Evolutionary conservation across 768 basidiomycete genomes (phyloP).

Genomic region (Trametes cinnabarina): DNA sequence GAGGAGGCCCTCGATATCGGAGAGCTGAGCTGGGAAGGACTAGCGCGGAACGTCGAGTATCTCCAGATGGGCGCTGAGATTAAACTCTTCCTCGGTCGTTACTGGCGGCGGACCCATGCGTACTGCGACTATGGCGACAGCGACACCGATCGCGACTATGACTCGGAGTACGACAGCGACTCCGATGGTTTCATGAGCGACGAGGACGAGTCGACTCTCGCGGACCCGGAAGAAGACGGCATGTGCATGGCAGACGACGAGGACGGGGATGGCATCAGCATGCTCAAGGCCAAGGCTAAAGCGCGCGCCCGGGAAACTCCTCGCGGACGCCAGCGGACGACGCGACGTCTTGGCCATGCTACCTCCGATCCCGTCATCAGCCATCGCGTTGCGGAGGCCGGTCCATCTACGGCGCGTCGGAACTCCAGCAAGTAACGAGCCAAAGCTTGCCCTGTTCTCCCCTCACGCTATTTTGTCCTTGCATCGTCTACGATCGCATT

Average conservation of each 20-base stretch:
- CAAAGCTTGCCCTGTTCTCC: not conserved
- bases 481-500: not conserved
- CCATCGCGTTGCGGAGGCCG: slow-evolving; percentile 16
- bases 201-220: slow-evolving; percentile 23
- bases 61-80: slow-evolving; percentile 74
- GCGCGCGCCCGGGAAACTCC: slow-evolving; percentile 18
- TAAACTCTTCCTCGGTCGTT: slow-evolving; percentile 72
- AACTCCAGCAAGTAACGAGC: slow-evolving; percentile 20
- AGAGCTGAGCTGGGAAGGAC: slow-evolving; percentile 76
- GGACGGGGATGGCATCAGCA: slow-evolving; percentile 11
- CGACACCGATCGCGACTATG: slow-evolving; percentile 25
- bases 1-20: slow-evolving; percentile 65
- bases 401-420: slow-evolving; percentile 15
- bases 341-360: slow-evolving; percentile 30
- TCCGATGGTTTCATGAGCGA: slow-evolving; percentile 36
- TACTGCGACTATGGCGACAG: slow-evolving; percentile 36
- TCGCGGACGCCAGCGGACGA: slow-evolving; percentile 26
- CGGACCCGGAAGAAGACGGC: slow-evolving; percentile 19
- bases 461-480: not conserved
- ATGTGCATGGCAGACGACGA: slow-evolving; percentile 20
- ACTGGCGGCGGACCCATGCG: slow-evolving; percentile 54
- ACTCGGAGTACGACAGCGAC: slow-evolving; percentile 41
- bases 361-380: slow-evolving; percentile 28
- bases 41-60: slow-evolving; percentile 88
- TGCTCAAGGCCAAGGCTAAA: slow-evolving; percentile 17